A percentile compares a stretch with the other conserved stretches of the same genome.
Evolutionary conservation across 2,329 filamentous ascomycete genomes (phyloP).

Genomic region (Colletotrichum karsti): DNA sequence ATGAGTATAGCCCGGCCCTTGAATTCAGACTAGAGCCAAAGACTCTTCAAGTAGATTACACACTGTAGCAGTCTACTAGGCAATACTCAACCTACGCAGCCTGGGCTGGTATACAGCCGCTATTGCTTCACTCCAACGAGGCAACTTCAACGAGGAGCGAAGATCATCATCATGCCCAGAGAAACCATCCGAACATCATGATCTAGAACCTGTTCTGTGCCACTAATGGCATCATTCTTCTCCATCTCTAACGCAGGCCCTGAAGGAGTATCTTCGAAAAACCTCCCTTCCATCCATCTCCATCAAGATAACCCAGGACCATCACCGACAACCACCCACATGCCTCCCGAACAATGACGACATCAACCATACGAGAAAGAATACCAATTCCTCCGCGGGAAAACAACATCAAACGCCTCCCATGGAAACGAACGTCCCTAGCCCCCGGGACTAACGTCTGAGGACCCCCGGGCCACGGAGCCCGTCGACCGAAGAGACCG

Average conservation of each 20-base stretch:
- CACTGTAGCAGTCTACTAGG: not conserved
- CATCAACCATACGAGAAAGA: not conserved
- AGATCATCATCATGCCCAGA: not conserved
- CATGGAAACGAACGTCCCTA: not conserved
- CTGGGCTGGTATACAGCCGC: too few relatives aligned
- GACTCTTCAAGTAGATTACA: too few relatives aligned
- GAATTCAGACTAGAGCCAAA: too few relatives aligned
- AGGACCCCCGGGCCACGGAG: not conserved
- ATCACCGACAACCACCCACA: not conserved
- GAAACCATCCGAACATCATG: not conserved
- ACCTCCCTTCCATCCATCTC: not conserved
- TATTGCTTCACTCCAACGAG: too few relatives aligned
- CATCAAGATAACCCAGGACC: not conserved
- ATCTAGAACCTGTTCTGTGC: not conserved
- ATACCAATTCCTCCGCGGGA: not conserved
- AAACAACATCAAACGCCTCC: not conserved
- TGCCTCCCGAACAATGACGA: too few relatives aligned
- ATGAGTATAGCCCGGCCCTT: too few relatives aligned
- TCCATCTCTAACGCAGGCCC: not conserved
- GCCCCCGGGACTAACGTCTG: not conserved
- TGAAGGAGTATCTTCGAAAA: not conserved
- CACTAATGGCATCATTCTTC: not conserved
- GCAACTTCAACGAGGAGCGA: not conserved
- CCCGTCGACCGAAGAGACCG: too few relatives aligned
- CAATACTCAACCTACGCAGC: too few relatives aligned